phyloP scores from a whole-genome alignment of 345 rosid species.

The Alliaria petiolata region DNA sequence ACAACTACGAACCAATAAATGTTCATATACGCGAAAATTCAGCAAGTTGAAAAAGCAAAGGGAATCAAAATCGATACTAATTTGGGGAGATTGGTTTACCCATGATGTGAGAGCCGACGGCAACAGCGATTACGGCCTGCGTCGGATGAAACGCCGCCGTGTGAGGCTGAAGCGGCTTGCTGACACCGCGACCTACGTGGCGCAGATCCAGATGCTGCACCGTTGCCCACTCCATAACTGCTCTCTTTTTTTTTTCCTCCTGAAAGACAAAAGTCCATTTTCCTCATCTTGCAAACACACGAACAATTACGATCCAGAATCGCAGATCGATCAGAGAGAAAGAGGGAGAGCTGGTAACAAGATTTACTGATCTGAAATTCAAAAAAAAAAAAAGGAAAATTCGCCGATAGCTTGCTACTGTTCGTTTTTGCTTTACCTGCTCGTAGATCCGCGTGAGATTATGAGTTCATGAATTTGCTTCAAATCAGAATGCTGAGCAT shows the following conservation, averaged over 20 bases:
- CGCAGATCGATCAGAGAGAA: constrained; percentile 8
- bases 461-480: constrained; percentile 20
- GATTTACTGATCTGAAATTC: constrained; percentile 14
- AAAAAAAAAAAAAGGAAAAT: background rate
- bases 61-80: background rate
- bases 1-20: background rate
- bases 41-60: background rate
- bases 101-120: constrained; percentile 65
- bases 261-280: background rate
- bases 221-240: constrained; percentile 91
- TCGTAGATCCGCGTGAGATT: constrained; percentile 18
- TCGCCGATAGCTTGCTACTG: constrained; percentile 2
- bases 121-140: constrained; percentile 75
- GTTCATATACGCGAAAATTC: background rate
- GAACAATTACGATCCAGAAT: background rate
- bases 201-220: constrained; percentile 96
- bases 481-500: background rate
- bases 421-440: constrained; percentile 17
- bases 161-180: constrained; percentile 81
- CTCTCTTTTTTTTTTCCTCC: background rate
- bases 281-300: background rate
- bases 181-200: constrained; percentile 68
- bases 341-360: background rate
- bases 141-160: constrained; percentile 82
- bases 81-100: constrained; percentile 36